Evolutionary conservation across 202 grass and related monocot genomes (phyloP).

Genomic region (Zoysia matrella): DNA sequence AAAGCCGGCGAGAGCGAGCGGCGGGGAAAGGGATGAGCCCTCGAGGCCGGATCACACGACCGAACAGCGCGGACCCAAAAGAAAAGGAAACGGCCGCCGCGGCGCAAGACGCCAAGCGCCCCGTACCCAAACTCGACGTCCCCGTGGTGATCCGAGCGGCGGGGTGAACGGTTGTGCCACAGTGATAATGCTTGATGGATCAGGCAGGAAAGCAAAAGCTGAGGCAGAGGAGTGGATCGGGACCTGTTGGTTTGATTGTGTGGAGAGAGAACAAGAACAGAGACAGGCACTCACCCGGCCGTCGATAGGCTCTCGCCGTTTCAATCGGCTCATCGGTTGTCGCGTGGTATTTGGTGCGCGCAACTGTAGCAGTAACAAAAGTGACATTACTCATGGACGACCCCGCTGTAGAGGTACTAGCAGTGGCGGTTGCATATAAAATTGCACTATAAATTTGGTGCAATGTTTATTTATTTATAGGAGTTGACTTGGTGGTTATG

Average conservation of each 20-base stretch:
- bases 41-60: constrained; percentile 15
- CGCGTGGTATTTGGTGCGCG: not conserved
- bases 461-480: not conserved
- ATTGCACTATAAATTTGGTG: not conserved
- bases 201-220: not conserved
- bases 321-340: not conserved
- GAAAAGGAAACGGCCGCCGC: not conserved
- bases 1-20: not conserved
- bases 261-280: constrained; percentile 32
- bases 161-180: too few species aligned
- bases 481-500: not conserved
- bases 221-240: not conserved
- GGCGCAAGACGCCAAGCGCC: not conserved
- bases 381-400: not conserved
- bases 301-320: not conserved
- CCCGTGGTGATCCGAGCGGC: not conserved
- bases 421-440: not conserved
- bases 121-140: constrained; percentile 5
- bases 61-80: too few species aligned
- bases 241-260: constrained; percentile 6
- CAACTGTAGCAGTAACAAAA: not conserved
- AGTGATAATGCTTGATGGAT: not conserved
- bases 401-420: not conserved
- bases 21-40: constrained; percentile 2
- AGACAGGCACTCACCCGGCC: constrained; percentile 19